Evolutionary conservation across 2,329 filamentous ascomycete genomes (phyloP).

Genomic region (Pseudogymnoascus sp.): DNA sequence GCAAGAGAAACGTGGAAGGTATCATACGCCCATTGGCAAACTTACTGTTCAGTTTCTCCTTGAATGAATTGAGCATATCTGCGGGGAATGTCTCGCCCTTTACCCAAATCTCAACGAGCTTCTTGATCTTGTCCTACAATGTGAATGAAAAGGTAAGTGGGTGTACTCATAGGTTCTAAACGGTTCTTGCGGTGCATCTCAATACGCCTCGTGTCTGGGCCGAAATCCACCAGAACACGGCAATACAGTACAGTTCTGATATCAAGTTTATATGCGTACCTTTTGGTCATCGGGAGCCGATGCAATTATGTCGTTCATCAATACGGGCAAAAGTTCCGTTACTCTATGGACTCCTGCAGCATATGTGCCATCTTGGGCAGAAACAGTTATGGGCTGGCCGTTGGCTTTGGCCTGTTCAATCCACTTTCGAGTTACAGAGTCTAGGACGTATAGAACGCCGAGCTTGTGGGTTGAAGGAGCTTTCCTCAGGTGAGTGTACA

Average conservation of each 20-base stretch:
- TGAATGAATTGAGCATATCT: constrained; percentile 72
- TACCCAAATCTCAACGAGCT: constrained; percentile 96
- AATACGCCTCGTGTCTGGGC: background rate
- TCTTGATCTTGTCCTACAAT: constrained; percentile 87
- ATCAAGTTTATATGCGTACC: constrained; percentile 54
- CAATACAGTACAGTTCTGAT: constrained; percentile 12
- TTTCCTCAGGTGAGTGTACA: constrained; percentile 96
- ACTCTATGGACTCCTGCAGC: constrained; percentile 93
- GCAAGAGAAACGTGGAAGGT: constrained; percentile 12
- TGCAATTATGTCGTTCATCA: constrained; percentile 93
- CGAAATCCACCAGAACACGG: constrained; percentile 5
- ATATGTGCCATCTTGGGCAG: constrained; percentile 84
- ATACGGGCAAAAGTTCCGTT: constrained; percentile 82
- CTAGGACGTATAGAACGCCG: constrained; percentile 98
- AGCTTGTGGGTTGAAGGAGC: constrained; percentile 92
- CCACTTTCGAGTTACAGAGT: constrained; percentile 98
- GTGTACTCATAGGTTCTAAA: constrained; percentile 19
- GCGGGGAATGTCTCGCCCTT: constrained; percentile 85
- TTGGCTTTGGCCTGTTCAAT: constrained; percentile 86
- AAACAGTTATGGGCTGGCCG: constrained; percentile 71
- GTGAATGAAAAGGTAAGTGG: constrained; percentile 42
- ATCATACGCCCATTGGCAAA: constrained; percentile 13
- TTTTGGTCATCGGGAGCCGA: constrained; percentile 90
- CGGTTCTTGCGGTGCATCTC: background rate
- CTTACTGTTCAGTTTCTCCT: constrained; percentile 74